Percentiles rank a stretch among this genome's conserved stretches.
phyloP scores from a whole-genome alignment of 2,329 filamentous ascomycete genomes.

The Thielaviopsis cerberus region DNA sequence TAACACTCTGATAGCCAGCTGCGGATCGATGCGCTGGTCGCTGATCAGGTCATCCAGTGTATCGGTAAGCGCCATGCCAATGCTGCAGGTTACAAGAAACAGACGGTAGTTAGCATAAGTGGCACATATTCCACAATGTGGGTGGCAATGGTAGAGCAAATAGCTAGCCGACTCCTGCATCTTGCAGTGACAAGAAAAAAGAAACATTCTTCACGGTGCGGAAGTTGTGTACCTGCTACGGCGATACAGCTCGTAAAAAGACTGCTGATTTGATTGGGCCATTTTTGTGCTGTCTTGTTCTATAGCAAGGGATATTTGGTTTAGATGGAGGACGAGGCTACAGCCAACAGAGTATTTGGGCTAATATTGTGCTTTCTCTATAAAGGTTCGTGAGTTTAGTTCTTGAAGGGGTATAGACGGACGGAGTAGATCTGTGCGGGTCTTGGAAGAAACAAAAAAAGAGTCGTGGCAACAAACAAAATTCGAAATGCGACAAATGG shows the following conservation, averaged over 20 bases:
- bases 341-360: not conserved
- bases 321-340: not conserved
- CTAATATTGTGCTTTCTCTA: not conserved
- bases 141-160: not conserved
- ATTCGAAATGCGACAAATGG: slow-evolving; percentile 1
- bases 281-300: too few relatives aligned
- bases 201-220: not conserved
- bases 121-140: not conserved
- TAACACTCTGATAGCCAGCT: slow-evolving; percentile 96
- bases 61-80: slow-evolving; percentile 83
- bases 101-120: not conserved
- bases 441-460: not conserved
- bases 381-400: not conserved
- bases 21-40: slow-evolving; percentile 84
- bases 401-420: not conserved
- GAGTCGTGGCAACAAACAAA: not conserved
- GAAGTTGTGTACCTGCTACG: slow-evolving; percentile 64
- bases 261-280: slow-evolving; percentile 22
- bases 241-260: slow-evolving; percentile 88
- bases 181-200: not conserved
- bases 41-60: slow-evolving; percentile 94
- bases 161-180: too few relatives aligned
- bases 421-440: not conserved
- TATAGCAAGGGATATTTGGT: too few relatives aligned
- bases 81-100: slow-evolving; percentile 35